A percentile compares a stretch with the other conserved stretches of the same genome.
Conservation (phyloP, 352 stramenopile species). For the Pythium angustatum region DNA sequence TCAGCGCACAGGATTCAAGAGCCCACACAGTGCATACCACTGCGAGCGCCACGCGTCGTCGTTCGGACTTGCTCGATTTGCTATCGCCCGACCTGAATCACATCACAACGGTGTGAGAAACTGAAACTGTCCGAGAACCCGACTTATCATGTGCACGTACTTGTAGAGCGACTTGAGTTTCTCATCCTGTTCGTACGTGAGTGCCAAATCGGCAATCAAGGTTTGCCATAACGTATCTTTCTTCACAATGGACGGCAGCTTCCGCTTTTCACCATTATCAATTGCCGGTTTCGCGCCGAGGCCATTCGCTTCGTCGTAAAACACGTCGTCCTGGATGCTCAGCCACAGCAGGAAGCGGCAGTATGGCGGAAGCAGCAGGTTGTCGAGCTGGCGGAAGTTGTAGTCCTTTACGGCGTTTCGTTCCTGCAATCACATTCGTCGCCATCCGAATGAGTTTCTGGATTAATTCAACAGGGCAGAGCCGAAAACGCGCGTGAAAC, state of each 20-base stretch:
- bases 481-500: constrained; percentile 26
- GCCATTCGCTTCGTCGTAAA: constrained; percentile 74
- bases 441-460: background rate
- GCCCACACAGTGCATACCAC: constrained; percentile 48
- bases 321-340: constrained; percentile 83
- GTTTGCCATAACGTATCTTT: constrained; percentile 85
- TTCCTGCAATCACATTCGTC: constrained; percentile 35
- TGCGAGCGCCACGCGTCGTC: constrained; percentile 76
- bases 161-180: constrained; percentile 89
- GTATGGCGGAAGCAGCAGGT: constrained; percentile 84
- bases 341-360: constrained; percentile 89
- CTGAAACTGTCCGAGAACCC: background rate
- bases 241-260: constrained; percentile 61
- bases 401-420: constrained; percentile 87
- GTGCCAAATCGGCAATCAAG: constrained; percentile 68
- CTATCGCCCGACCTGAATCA: constrained; percentile 61
- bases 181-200: constrained; percentile 90
- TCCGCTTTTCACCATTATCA: constrained; percentile 70
- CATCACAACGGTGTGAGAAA: background rate
- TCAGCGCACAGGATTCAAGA: background rate
- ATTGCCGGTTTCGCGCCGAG: constrained; percentile 41
- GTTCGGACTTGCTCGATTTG: constrained; percentile 83
- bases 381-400: constrained; percentile 88
- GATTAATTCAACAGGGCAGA: background rate
- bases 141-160: constrained; percentile 30